phyloP scores from a whole-genome alignment of 2,329 filamentous ascomycete genomes.

The Cyclaneusma minus region DNA sequence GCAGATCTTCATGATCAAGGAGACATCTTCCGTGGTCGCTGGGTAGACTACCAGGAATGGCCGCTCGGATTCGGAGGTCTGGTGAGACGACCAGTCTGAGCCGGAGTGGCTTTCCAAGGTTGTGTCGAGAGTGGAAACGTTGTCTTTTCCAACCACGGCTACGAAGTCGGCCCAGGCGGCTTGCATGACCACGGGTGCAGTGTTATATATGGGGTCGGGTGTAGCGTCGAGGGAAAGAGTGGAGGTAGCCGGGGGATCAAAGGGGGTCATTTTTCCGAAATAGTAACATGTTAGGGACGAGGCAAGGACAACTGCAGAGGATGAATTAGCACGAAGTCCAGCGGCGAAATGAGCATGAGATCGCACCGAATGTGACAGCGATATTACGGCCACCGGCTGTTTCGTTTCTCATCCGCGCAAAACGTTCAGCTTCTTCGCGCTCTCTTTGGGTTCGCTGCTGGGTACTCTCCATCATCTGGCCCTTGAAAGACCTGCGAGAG shows the following conservation, averaged over 20 bases:
- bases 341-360: neutral
- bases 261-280: conserved; percentile 38
- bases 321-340: conserved; percentile 2
- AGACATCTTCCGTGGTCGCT: conserved; percentile 64
- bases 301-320: conserved; percentile 13
- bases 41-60: conserved; percentile 66
- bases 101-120: conserved; percentile 41
- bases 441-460: conserved; percentile 37
- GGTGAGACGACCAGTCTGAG: conserved; percentile 49
- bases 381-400: conserved; percentile 27
- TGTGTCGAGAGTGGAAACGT: conserved; percentile 42
- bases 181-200: conserved; percentile 46
- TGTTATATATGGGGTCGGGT: conserved; percentile 37
- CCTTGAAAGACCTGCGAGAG: conserved; percentile 30
- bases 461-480: conserved; percentile 44
- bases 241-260: conserved; percentile 33
- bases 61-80: conserved; percentile 28
- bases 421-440: conserved; percentile 34
- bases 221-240: conserved; percentile 41
- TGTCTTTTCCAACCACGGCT: conserved; percentile 44
- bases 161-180: conserved; percentile 57
- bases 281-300: conserved; percentile 28
- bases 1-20: conserved; percentile 78
- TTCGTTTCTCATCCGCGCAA: conserved; percentile 25
- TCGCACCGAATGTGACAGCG: conserved; percentile 37